phyloP scores from a whole-genome alignment of 495 filamentous ascomycete genomes.

The Tuber umbilicatum region DNA sequence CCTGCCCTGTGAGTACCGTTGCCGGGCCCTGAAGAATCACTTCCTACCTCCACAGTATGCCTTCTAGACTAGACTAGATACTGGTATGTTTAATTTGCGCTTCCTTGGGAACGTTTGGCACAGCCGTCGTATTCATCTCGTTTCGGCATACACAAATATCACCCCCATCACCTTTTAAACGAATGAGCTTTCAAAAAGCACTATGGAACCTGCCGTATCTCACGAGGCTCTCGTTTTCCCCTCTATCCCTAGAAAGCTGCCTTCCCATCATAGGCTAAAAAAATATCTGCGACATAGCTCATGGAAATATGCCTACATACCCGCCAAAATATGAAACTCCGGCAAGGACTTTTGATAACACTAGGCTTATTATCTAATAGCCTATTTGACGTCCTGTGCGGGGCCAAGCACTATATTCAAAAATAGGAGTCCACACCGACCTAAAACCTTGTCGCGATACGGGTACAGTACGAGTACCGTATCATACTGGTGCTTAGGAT shows the following conservation, averaged over 20 bases:
- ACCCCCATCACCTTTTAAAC: background rate
- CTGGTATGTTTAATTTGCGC: background rate
- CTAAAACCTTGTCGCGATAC: background rate
- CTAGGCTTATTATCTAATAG: background rate
- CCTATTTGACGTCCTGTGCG: background rate
- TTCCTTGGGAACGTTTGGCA: background rate
- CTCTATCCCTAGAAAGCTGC: background rate
- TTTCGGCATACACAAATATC: background rate
- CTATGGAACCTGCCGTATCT: background rate
- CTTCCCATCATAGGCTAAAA: background rate
- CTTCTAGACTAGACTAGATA: background rate
- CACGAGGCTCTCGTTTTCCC: background rate
- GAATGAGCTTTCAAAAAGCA: background rate
- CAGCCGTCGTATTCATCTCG: background rate
- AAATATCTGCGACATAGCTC: background rate
- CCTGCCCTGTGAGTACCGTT: background rate
- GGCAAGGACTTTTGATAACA: background rate
- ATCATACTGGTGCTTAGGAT: background rate
- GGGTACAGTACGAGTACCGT: background rate
- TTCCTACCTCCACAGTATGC: background rate
- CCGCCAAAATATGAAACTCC: background rate
- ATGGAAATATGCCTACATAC: background rate
- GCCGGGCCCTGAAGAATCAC: background rate
- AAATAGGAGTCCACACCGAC: background rate
- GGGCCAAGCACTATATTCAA: background rate